phyloP scores from a whole-genome alignment of 2,329 filamentous ascomycete species.

The Ceratocystis variospora region DNA sequence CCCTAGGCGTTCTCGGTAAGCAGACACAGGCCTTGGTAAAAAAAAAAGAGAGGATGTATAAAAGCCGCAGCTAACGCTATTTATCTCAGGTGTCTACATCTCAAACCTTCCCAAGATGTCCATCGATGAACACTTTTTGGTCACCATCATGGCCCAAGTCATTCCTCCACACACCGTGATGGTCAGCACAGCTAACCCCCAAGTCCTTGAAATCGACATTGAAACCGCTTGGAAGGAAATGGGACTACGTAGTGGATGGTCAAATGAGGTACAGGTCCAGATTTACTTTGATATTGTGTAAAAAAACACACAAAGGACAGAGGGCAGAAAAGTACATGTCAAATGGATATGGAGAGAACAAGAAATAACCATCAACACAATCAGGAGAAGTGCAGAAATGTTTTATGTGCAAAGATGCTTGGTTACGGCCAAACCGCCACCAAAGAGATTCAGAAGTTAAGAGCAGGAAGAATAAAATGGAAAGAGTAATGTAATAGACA shows the following conservation, averaged over 20 bases:
- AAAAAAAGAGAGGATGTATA: constrained; percentile 11
- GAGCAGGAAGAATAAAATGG: background rate
- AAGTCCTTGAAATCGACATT: constrained; percentile 65
- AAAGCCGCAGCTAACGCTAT: background rate
- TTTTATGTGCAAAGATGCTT: background rate
- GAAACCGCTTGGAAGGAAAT: constrained; percentile 64
- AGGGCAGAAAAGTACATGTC: background rate
- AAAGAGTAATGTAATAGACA: constrained; percentile 1
- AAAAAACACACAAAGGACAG: background rate
- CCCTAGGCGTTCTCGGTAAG: constrained; percentile 58
- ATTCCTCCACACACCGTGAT: constrained; percentile 54
- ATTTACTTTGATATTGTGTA: constrained; percentile 37
- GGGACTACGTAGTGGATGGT: constrained; percentile 56
- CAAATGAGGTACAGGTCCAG: constrained; percentile 63
- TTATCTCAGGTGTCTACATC: constrained; percentile 54
- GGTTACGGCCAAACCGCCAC: background rate
- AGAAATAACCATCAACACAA: constrained; percentile 19
- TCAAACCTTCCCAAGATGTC: constrained; percentile 49
- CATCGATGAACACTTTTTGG: constrained; percentile 54
- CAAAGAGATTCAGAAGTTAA: background rate
- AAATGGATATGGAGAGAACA: background rate
- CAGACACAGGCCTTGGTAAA: constrained; percentile 16
- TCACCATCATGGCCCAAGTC: constrained; percentile 56
- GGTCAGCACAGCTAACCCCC: constrained; percentile 36
- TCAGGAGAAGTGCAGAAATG: background rate